Evolutionary conservation across 495 filamentous ascomycete species (phyloP).

Genomic region (Penicillium diatomitis): DNA sequence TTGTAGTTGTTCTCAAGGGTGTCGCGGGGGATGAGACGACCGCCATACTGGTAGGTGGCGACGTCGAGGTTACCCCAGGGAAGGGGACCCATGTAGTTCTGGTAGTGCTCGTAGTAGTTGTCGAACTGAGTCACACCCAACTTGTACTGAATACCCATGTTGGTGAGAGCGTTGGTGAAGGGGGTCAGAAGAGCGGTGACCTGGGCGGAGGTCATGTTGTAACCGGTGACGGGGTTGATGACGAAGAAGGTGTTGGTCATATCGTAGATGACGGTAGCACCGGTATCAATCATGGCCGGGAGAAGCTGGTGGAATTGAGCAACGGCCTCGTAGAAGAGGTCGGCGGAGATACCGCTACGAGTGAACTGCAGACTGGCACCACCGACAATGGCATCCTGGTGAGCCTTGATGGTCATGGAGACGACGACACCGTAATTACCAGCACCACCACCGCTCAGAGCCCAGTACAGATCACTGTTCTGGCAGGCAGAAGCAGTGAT

Average conservation of each 20-base stretch:
- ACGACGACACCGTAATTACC: slow-evolving; percentile 55
- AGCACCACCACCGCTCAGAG: slow-evolving; percentile 56
- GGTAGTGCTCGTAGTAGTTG: slow-evolving; percentile 43
- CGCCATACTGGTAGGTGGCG: slow-evolving; percentile 44
- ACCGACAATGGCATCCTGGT: slow-evolving; percentile 29
- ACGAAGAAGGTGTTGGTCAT: slow-evolving; percentile 38
- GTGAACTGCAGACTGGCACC: slow-evolving; percentile 25
- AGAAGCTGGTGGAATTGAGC: slow-evolving; percentile 35
- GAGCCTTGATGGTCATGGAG: slow-evolving; percentile 40
- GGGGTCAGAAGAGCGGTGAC: slow-evolving; percentile 22
- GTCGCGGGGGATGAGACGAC: slow-evolving; percentile 47
- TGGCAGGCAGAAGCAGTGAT: slow-evolving; percentile 43
- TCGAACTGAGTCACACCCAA: slow-evolving; percentile 21
- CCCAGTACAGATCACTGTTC: slow-evolving; percentile 59
- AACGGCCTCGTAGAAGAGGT: slow-evolving; percentile 37
- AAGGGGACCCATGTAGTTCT: slow-evolving; percentile 29
- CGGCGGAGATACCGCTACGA: slow-evolving; percentile 16
- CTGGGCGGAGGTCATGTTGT: slow-evolving; percentile 22
- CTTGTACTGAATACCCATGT: slow-evolving; percentile 20
- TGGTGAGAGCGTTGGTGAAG: slow-evolving; percentile 20
- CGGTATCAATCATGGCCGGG: slow-evolving; percentile 41
- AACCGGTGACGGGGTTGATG: slow-evolving; percentile 34
- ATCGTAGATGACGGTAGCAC: slow-evolving; percentile 38
- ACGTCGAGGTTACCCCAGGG: slow-evolving; percentile 35
- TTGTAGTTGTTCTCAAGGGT: slow-evolving; percentile 38